Evolutionary conservation across 2,329 filamentous ascomycete genomes (phyloP).

Genomic region (Fonsecaea nubica): DNA sequence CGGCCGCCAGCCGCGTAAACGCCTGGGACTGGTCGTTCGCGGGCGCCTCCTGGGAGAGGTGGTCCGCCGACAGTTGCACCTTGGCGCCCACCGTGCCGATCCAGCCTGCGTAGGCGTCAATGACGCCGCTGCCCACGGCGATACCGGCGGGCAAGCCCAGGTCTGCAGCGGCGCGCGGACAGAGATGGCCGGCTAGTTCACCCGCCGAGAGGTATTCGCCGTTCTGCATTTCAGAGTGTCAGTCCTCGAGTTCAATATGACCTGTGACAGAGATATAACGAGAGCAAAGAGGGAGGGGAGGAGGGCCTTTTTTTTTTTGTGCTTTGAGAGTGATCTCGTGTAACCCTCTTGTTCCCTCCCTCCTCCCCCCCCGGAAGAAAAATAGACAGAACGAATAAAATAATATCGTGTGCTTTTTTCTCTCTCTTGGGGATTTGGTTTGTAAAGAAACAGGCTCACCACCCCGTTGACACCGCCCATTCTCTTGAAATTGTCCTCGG

Average conservation of each 20-base stretch:
- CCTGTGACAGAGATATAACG: no score
- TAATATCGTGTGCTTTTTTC: no score
- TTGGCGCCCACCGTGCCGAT: slow-evolving; percentile 98
- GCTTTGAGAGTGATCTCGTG: no score
- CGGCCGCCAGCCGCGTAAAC: slow-evolving; percentile 88
- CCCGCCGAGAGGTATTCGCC: slow-evolving; percentile 90
- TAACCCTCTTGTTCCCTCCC: no score
- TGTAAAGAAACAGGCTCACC: slow-evolving; percentile 68
- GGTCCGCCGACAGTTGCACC: slow-evolving; percentile 73
- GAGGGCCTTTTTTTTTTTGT: no score
- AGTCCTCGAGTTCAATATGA: no score
- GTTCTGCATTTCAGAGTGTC: slow-evolving; percentile 64
- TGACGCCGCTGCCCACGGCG: slow-evolving; percentile 93
- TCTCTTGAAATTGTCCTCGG: slow-evolving; percentile 84
- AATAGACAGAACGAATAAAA: no score
- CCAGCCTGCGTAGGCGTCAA: slow-evolving; percentile 98
- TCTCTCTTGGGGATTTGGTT: not conserved
- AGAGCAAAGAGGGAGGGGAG: no score
- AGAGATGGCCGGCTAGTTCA: slow-evolving; percentile 84
- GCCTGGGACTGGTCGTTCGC: slow-evolving; percentile 91
- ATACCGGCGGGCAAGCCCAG: slow-evolving; percentile 86
- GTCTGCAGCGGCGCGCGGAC: slow-evolving; percentile 79
- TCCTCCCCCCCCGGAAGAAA: not conserved
- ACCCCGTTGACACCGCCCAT: slow-evolving; percentile 94
- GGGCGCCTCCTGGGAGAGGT: slow-evolving; percentile 70